phyloP scores from a whole-genome alignment of 768 basidiomycete genomes.

The Pleurotus ostreatus region DNA sequence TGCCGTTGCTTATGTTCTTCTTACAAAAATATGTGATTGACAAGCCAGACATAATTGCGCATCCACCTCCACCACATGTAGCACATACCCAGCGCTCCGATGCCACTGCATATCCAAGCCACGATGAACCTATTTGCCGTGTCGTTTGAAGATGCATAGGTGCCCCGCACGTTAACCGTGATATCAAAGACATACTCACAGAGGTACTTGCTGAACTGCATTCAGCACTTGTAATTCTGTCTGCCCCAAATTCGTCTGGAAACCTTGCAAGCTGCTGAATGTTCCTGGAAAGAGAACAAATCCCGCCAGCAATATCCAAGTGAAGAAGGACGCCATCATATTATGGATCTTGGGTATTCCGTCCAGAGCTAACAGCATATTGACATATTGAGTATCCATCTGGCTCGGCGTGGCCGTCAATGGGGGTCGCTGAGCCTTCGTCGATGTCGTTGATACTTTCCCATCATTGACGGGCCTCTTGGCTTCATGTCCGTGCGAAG shows the following conservation, averaged over 20 bases:
- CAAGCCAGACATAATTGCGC: slow-evolving; percentile 54
- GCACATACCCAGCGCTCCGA: slow-evolving; percentile 50
- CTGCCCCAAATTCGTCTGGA: slow-evolving; percentile 20
- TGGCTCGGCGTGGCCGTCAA: slow-evolving; percentile 16
- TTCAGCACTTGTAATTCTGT: slow-evolving; percentile 28
- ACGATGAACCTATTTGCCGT: slow-evolving; percentile 40
- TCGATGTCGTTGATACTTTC: neutral
- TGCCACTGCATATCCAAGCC: slow-evolving; percentile 50
- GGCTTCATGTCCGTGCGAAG: no score
- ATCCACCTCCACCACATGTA: slow-evolving; percentile 61
- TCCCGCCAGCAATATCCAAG: slow-evolving; percentile 60
- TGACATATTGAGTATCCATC: slow-evolving; percentile 50
- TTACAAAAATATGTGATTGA: slow-evolving; percentile 54
- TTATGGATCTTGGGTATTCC: slow-evolving; percentile 48
- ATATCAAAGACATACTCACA: slow-evolving; percentile 30
- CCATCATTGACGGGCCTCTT: no score
- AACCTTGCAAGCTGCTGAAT: slow-evolving; percentile 43
- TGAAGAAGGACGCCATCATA: slow-evolving; percentile 52
- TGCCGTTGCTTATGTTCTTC: neutral
- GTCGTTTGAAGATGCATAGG: neutral
- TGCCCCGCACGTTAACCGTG: neutral
- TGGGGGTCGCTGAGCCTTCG: neutral
- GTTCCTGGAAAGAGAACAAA: slow-evolving; percentile 63
- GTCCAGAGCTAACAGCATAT: slow-evolving; percentile 60
- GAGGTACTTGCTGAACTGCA: slow-evolving; percentile 36